Percentiles rank a stretch among this genome's conserved stretches.
phyloP scores from a whole-genome alignment of 2,329 filamentous ascomycete species.

The Colletotrichum sp. region DNA sequence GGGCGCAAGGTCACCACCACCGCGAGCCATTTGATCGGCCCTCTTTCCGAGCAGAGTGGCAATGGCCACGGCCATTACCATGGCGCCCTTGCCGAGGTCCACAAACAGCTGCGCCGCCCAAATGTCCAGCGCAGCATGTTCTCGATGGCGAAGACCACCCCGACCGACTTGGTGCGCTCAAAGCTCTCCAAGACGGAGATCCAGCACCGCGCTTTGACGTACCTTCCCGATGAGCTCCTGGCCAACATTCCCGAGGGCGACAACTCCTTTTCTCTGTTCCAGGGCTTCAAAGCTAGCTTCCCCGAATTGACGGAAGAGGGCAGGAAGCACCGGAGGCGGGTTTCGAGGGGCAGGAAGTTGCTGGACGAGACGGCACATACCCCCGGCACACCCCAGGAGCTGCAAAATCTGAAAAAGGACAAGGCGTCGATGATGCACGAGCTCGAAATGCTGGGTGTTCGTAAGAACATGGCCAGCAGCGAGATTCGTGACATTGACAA shows the following conservation, averaged over 20 bases:
- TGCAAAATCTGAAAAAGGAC: conserved; percentile 80
- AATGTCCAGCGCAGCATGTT: conserved; percentile 89
- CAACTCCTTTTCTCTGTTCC: conserved; percentile 90
- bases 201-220: conserved; percentile 88
- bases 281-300: conserved; percentile 92
- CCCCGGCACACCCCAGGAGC: conserved; percentile 65
- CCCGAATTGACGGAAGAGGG: conserved; percentile 73
- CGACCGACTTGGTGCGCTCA: conserved; percentile 91
- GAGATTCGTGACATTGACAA: conserved; percentile 97
- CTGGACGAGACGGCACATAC: conserved; percentile 66
- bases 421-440: conserved; percentile 81
- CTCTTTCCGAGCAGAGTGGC: conserved; percentile 60
- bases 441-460: conserved; percentile 87
- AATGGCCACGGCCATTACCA: conserved; percentile 65
- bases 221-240: conserved; percentile 88
- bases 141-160: conserved; percentile 86
- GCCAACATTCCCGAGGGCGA: conserved; percentile 86
- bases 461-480: conserved; percentile 97
- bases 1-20: conserved; percentile 94
- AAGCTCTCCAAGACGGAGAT: conserved; percentile 92
- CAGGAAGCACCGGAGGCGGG: conserved; percentile 73
- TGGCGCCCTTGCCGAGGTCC: conserved; percentile 85
- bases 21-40: conserved; percentile 85
- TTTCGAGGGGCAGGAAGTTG: conserved; percentile 78
- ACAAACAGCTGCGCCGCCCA: conserved; percentile 86